Conservation (phyloP, 768 basidiomycete genomes). For the Tremella yokohamensis region DNA sequence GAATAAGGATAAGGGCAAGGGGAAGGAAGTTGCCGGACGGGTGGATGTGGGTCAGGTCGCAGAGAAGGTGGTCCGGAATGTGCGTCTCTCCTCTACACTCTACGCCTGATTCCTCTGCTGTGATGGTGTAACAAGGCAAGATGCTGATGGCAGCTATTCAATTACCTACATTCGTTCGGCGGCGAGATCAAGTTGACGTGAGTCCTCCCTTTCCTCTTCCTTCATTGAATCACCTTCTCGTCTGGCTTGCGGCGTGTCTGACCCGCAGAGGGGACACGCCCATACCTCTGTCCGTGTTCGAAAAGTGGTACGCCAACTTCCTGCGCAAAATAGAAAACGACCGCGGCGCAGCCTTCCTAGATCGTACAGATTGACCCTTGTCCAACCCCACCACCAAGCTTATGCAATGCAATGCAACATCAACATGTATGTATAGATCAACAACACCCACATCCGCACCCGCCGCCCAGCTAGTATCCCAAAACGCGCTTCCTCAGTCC, state of each 20-base stretch:
- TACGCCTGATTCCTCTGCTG: neutral
- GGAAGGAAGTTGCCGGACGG: slow-evolving; percentile 23
- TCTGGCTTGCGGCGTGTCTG: neutral
- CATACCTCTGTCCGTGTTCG: slow-evolving; percentile 49
- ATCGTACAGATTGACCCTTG: slow-evolving; percentile 14
- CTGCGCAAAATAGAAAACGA: slow-evolving; percentile 47
- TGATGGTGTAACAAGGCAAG: neutral
- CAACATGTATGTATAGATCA: slow-evolving; percentile 1
- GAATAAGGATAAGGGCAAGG: slow-evolving; percentile 22
- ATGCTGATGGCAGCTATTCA: slow-evolving; percentile 40
- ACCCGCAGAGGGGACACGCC: slow-evolving; percentile 47
- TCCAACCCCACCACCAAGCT: neutral
- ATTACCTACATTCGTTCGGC: slow-evolving; percentile 50
- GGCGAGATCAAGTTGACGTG: slow-evolving; percentile 48
- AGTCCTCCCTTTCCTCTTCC: slow-evolving; percentile 14
- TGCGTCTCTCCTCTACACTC: slow-evolving; percentile 18
- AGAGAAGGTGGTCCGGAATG: slow-evolving; percentile 51
- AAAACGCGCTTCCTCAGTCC: slow-evolving; percentile 35
- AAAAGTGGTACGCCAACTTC: slow-evolving; percentile 49
- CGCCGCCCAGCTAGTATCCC: slow-evolving; percentile 43
- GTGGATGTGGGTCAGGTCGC: slow-evolving; percentile 45
- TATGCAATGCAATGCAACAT: neutral
- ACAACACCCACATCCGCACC: neutral
- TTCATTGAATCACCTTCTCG: neutral
- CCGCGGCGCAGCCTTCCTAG: slow-evolving; percentile 42